Evolutionary conservation across 257 asterid genomes (phyloP).

Genomic region (Catharanthus roseus): DNA sequence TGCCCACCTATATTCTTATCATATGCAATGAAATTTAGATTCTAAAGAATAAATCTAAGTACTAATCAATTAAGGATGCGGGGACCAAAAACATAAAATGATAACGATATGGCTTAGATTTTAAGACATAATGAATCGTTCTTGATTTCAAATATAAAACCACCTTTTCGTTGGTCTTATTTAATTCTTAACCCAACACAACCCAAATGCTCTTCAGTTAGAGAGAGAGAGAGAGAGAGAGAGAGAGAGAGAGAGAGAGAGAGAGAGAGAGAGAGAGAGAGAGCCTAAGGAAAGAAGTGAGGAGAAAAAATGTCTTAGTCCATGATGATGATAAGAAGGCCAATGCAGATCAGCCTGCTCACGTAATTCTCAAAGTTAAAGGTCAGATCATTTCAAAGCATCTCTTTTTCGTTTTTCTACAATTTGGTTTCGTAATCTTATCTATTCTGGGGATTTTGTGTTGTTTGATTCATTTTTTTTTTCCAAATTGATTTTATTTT

Average conservation of each 20-base stretch:
- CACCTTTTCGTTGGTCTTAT: neutral
- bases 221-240: too few species aligned
- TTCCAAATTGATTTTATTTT: too few species aligned
- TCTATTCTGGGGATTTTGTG: neutral
- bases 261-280: neutral
- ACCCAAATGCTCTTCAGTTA: neutral
- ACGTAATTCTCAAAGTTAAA: conserved; percentile 44
- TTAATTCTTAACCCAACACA: too few species aligned
- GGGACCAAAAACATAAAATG: too few species aligned
- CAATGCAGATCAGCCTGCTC: conserved; percentile 25
- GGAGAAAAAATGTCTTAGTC: conserved; percentile 26
- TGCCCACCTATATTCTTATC: too few species aligned
- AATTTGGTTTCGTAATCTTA: neutral
- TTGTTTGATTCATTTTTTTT: neutral
- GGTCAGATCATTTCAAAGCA: conserved; percentile 23
- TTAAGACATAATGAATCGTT: neutral
- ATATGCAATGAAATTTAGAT: too few species aligned
- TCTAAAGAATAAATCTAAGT: too few species aligned
- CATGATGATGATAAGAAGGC: conserved; percentile 42
- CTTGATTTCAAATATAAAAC: too few species aligned
- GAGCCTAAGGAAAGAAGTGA: too few species aligned
- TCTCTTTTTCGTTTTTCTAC: neutral
- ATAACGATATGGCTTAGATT: neutral
- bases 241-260: too few species aligned
- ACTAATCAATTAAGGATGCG: too few species aligned